Conservation (phyloP, 2,329 filamentous ascomycete genomes). For the Penicillium sp. region DNA sequence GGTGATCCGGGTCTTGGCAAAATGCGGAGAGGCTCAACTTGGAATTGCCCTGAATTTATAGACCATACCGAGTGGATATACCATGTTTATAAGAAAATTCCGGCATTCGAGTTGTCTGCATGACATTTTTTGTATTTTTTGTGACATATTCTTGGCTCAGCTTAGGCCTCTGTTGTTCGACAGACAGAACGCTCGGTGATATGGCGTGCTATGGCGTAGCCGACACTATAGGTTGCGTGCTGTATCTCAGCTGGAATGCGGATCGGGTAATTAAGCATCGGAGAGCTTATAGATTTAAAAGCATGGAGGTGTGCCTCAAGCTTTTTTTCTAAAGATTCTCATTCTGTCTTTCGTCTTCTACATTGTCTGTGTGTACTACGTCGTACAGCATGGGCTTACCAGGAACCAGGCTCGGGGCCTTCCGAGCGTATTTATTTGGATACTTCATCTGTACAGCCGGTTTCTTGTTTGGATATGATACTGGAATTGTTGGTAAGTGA, state of each 20-base stretch:
- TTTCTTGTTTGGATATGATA: constrained; percentile 37
- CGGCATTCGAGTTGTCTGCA: not conserved
- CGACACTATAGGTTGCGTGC: constrained; percentile 21
- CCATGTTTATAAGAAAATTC: not conserved
- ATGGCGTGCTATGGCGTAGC: constrained; percentile 29
- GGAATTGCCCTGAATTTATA: not conserved
- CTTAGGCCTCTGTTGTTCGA: not conserved
- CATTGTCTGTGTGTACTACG: not conserved
- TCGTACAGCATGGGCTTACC: not conserved
- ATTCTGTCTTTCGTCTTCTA: not conserved
- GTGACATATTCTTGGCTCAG: not conserved
- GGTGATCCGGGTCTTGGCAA: not conserved
- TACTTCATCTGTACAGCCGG: constrained; percentile 31
- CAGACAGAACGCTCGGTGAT: not conserved
- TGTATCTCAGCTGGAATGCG: not conserved
- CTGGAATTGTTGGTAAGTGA: constrained; percentile 33
- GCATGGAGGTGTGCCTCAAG: not conserved
- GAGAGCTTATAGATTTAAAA: not conserved
- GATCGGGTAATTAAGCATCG: not conserved
- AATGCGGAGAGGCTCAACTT: constrained; percentile 10
- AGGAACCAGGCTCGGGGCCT: constrained; percentile 24
- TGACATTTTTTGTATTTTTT: not conserved
- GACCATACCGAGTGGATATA: not conserved
- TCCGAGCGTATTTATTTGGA: constrained; percentile 28
- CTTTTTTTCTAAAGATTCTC: not conserved